Base-by-base conservation (phyloP, 257 asterid genomes). In the Primulina eburnea region DNA sequence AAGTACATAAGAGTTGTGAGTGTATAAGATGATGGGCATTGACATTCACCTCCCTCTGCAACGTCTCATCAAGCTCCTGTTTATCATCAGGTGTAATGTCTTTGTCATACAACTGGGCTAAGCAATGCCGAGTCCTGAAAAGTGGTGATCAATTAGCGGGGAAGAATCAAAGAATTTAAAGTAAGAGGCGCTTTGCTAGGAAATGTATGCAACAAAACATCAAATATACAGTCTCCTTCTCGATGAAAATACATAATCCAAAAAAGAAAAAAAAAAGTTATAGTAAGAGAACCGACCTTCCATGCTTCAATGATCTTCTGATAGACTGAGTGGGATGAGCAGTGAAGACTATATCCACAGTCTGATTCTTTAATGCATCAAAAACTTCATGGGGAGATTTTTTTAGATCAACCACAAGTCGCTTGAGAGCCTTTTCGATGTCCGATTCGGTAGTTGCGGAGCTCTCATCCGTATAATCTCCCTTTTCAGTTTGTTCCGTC, bases 321-420 rank as follows among this genome's bases (percentile, higher is more conserved):
- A 85, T 82, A 21, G 90, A 76, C 60, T 85, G 90, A 0, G 90
- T 85, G 60, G 88, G 90, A 76, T 85, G 90, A 57, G 90, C 90
- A 0, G 90, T 85, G 29, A 85, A 81, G 60, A 85, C 90, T 28
- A 85, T 79, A 80, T 85, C 90, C 7, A 85, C 86, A 1, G 87
- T 82, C 81, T 85, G 90, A 76, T 85, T 82, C 84, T 82, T 85
- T 74, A 85, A 64, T 4, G 90, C 90, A 63, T 85, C 86, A 43
- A 85, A 82, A 67, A 85, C 87, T 74, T 85, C 78, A 62, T 82
- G 77, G 16, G 90, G 90, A 11, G 86, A 74, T 82, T 85, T 85
- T 69, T 85, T 83, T 77, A 80, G 21, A 65, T 85, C 82, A 62
- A 74, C 40, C 50, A 82, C 88, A 7, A 83, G 84, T 55, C 90